Percentiles rank a stretch among this genome's conserved stretches.
These are phyloP conservation scores for Eremothecium coryli DNA, from an alignment of 1,139 yeast genomes.

Conservation along the genomic window DNA sequence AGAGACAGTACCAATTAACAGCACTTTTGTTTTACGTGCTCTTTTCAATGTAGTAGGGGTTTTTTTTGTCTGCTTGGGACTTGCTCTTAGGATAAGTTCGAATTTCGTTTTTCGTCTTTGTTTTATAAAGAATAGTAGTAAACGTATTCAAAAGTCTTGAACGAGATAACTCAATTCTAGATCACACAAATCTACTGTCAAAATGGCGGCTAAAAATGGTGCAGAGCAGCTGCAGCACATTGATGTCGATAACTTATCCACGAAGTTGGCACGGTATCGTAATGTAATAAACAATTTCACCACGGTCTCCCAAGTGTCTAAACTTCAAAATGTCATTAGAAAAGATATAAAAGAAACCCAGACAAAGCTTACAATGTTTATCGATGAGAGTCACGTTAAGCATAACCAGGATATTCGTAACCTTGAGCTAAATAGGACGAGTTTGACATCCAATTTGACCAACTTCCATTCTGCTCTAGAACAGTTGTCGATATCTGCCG, in stretches of 20 bases:
- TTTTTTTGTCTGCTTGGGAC: too few species aligned
- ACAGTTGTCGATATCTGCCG: constrained; percentile 44
- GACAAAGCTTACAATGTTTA: constrained; percentile 15
- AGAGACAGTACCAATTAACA: too few species aligned
- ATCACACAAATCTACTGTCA: too few species aligned
- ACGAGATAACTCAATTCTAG: too few species aligned
- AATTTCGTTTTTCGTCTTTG: too few species aligned
- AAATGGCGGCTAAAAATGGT: too few species aligned
- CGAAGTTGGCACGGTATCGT: constrained; percentile 23
- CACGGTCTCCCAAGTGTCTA: constrained; percentile 24
- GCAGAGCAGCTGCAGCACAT: background rate
- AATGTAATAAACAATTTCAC: constrained; percentile 23
- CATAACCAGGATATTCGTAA: constrained; percentile 30
- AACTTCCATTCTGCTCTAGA: constrained; percentile 29
- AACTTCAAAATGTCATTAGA: constrained; percentile 18
- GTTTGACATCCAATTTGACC: constrained; percentile 36
- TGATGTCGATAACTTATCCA: constrained; percentile 22
- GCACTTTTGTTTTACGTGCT: too few species aligned
- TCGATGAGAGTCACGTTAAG: constrained; percentile 17
- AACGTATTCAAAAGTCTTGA: too few species aligned
- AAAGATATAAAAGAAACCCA: constrained; percentile 17
- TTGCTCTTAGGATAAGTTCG: too few species aligned
- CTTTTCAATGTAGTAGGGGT: too few species aligned
- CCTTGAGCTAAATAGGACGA: constrained; percentile 36
- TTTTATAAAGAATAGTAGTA: too few species aligned